phyloP scores from a whole-genome alignment of 495 filamentous ascomycete species.

The Penicillium antarcticum region DNA sequence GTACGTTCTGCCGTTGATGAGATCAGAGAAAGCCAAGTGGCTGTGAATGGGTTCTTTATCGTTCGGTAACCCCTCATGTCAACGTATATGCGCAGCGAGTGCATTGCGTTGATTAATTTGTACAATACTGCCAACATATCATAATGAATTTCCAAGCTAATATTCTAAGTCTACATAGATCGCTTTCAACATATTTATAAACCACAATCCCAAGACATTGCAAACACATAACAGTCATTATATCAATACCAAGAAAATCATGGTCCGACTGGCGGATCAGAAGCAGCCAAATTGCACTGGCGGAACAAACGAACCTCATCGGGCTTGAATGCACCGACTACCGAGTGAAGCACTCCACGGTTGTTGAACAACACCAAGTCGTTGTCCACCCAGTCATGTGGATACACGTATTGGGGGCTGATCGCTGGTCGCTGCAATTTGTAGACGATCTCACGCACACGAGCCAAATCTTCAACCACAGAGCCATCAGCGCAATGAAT shows the following conservation, averaged over 20 bases:
- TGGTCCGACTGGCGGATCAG: slow-evolving; percentile 20
- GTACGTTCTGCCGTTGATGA: slow-evolving; percentile 50
- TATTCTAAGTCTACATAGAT: neutral
- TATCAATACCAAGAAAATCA: slow-evolving; percentile 1
- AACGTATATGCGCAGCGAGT: neutral
- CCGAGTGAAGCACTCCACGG: slow-evolving; percentile 65
- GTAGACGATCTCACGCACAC: slow-evolving; percentile 65
- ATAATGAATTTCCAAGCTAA: neutral
- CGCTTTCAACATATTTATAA: neutral
- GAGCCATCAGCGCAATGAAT: slow-evolving; percentile 61
- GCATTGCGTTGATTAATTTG: neutral
- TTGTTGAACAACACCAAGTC: slow-evolving; percentile 74
- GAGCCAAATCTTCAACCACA: slow-evolving; percentile 59
- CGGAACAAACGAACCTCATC: slow-evolving; percentile 69
- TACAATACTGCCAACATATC: slow-evolving; percentile 1
- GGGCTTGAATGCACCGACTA: slow-evolving; percentile 68
- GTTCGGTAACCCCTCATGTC: slow-evolving; percentile 16
- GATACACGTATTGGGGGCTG: slow-evolving; percentile 61
- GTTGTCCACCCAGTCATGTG: slow-evolving; percentile 72
- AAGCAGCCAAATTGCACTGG: slow-evolving; percentile 70
- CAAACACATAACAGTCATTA: neutral
- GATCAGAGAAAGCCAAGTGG: slow-evolving; percentile 41
- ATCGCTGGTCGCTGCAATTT: slow-evolving; percentile 69
- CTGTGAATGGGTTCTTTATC: slow-evolving; percentile 40
- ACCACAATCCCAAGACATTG: neutral